phyloP scores from a whole-genome alignment of 345 rosid genomes.

The Salix suchowensis region DNA sequence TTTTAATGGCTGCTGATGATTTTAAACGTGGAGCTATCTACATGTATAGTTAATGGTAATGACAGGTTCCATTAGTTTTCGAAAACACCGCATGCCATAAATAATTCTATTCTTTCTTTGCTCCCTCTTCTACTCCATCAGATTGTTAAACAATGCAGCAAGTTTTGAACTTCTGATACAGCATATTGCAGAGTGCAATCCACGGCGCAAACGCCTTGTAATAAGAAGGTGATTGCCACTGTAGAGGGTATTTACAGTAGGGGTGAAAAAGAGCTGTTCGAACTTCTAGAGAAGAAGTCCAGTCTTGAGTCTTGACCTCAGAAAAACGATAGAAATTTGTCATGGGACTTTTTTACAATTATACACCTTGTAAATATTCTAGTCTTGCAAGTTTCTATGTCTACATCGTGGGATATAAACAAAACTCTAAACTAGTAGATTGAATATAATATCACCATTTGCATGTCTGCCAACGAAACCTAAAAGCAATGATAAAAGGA shows the following conservation, averaged over 20 bases:
- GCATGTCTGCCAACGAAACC: neutral
- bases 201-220: conserved; percentile 79
- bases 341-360: too few relatives aligned
- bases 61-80: neutral
- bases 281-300: conserved; percentile 52
- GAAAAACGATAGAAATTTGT: neutral
- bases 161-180: conserved; percentile 55
- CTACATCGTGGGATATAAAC: neutral
- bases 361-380: too few relatives aligned
- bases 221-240: conserved; percentile 68
- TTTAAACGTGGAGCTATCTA: neutral
- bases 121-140: neutral
- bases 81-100: neutral
- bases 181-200: conserved; percentile 89
- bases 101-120: neutral
- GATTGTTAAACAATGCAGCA: conserved; percentile 45
- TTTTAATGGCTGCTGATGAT: neutral
- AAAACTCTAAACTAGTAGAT: neutral
- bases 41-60: neutral
- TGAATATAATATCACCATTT: neutral
- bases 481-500: neutral
- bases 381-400: neutral
- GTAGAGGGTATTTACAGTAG: conserved; percentile 86
- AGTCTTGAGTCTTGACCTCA: neutral
- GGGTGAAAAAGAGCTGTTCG: conserved; percentile 71